A percentile compares a stretch with the other conserved stretches of the same genome.
Evolutionary conservation across 148 eudicot species (phyloP).

Genomic region (Oxyria digyna): DNA sequence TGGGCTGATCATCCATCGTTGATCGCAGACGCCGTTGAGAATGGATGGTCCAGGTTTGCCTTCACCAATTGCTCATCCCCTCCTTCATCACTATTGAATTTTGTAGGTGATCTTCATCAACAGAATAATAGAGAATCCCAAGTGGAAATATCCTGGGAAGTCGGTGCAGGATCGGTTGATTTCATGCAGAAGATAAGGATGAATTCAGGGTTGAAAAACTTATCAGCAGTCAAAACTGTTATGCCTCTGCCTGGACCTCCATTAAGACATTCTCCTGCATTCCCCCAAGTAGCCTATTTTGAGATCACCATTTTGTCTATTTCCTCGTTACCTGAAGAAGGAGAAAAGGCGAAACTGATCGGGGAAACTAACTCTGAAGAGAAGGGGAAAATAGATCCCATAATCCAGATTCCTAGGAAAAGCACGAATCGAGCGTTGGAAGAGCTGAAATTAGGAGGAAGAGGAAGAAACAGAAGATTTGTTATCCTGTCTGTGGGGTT

Average conservation of each 20-base stretch:
- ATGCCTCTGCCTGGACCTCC: slow-evolving; percentile 82
- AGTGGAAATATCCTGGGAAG: slow-evolving; percentile 61
- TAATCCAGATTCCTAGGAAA: no score
- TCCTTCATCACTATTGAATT: not conserved
- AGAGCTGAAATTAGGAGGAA: not conserved
- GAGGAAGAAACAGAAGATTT: no score
- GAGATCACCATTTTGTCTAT: slow-evolving; percentile 39
- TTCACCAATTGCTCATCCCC: slow-evolving; percentile 27
- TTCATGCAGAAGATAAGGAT: slow-evolving; percentile 60
- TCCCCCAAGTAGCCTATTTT: slow-evolving; percentile 83
- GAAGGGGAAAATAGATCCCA: not conserved
- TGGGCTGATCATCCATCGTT: slow-evolving; percentile 73
- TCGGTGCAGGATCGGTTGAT: slow-evolving; percentile 52
- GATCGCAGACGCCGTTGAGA: slow-evolving; percentile 56
- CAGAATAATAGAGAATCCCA: slow-evolving; percentile 16
- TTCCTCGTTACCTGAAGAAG: not conserved
- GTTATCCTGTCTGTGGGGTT: slow-evolving; percentile 48
- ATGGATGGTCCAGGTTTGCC: slow-evolving; percentile 79
- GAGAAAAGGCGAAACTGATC: slow-evolving; percentile 1
- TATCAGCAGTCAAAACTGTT: slow-evolving; percentile 27
- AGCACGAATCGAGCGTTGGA: no score
- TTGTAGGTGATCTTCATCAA: not conserved
- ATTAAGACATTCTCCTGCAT: slow-evolving; percentile 22
- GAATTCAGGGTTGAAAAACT: slow-evolving; percentile 25
- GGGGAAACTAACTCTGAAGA: no score